A percentile compares a stretch with the other conserved stretches of the same genome.
phyloP scores from a whole-genome alignment of 345 rosid species.

The Raphanus raphanistrum region DNA sequence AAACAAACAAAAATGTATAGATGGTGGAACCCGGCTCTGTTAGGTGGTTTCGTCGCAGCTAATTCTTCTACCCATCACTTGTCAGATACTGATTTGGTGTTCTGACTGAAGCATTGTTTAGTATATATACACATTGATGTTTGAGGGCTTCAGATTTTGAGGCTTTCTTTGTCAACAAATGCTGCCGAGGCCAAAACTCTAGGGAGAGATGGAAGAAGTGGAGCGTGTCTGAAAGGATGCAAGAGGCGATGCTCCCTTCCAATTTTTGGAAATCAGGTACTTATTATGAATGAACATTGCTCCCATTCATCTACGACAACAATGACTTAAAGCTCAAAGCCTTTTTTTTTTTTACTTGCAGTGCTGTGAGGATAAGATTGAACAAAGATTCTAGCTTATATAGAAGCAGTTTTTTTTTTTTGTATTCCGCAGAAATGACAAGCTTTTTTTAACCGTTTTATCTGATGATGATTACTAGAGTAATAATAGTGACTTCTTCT shows the following conservation, averaged over 20 bases:
- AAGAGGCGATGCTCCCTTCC: slow-evolving; percentile 95
- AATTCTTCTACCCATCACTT: too few species aligned
- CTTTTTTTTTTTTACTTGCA: slow-evolving; percentile 30
- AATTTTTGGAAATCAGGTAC: slow-evolving; percentile 15
- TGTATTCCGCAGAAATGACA: background rate
- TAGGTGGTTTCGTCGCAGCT: too few species aligned
- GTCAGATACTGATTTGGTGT: too few species aligned
- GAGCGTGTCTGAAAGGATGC: slow-evolving; percentile 95
- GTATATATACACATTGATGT: background rate
- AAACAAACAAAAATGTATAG: too few species aligned
- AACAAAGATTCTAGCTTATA: background rate
- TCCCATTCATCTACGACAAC: too few species aligned
- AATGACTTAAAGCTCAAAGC: slow-evolving; percentile 1
- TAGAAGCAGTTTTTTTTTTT: background rate
- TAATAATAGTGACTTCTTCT: background rate
- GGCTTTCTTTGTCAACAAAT: slow-evolving; percentile 61
- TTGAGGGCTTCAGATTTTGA: slow-evolving; percentile 53
- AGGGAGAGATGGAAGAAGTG: slow-evolving; percentile 38
- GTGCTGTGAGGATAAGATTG: slow-evolving; percentile 58
- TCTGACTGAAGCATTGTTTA: background rate
- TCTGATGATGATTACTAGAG: background rate
- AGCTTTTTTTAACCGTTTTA: background rate
- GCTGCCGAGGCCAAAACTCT: slow-evolving; percentile 55
- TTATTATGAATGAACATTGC: background rate
- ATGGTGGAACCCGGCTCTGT: too few species aligned